A percentile compares a stretch with the other conserved stretches of the same genome.
phyloP scores from a whole-genome alignment of 2,329 filamentous ascomycete genomes.

The Pseudodiploospora longispora region DNA sequence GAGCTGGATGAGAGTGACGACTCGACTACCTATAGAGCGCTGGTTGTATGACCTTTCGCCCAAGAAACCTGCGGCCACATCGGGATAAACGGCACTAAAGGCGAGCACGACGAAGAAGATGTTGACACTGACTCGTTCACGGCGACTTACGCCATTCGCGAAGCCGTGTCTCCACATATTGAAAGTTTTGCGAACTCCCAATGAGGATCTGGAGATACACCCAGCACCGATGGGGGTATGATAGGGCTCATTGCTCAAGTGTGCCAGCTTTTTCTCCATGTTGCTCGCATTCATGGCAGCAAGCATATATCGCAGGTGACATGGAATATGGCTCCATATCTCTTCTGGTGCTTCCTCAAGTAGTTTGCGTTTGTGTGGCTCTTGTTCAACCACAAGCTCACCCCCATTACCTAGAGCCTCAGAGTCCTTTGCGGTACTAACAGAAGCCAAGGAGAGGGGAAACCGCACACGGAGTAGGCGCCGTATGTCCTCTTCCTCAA shows the following conservation, averaged over 20 bases:
- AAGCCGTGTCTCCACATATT: conserved; percentile 13
- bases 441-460: not conserved
- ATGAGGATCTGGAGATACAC: conserved; percentile 5
- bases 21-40: conserved; percentile 13
- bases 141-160: conserved; percentile 7
- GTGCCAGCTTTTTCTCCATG: conserved; percentile 8
- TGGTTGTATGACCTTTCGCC: conserved; percentile 14
- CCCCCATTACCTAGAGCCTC: not conserved
- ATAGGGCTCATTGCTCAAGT: conserved; percentile 5
- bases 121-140: conserved; percentile 10
- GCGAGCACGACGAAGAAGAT: conserved; percentile 13
- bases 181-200: conserved; percentile 9
- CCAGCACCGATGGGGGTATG: conserved; percentile 8
- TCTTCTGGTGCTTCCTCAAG: conserved; percentile 9
- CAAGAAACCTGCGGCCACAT: conserved; percentile 12
- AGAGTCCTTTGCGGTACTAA: not conserved
- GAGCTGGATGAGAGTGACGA: conserved; percentile 12
- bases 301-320: conserved; percentile 4
- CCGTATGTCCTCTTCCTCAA: conserved; percentile 8
- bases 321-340: conserved; percentile 8
- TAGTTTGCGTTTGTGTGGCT: not conserved
- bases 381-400: too few species aligned
- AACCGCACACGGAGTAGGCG: conserved; percentile 7
- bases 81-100: conserved; percentile 12
- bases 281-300: conserved; percentile 10